Evolutionary conservation across 257 asterid species (phyloP), one percentile per base, ranked within the genome.

Genomic region (Capsicum rhomboideum): DNA sequence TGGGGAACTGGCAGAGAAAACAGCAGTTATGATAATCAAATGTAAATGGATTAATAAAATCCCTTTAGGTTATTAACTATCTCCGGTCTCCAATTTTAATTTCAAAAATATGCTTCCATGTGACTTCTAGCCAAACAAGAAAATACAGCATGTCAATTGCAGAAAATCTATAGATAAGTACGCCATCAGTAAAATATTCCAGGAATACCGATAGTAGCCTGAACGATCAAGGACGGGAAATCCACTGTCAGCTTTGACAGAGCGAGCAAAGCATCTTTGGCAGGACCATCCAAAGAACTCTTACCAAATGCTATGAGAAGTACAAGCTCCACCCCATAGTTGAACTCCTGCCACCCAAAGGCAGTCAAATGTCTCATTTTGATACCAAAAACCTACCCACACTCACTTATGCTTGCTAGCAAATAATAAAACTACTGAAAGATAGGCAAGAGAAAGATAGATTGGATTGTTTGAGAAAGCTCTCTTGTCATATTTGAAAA

Each of bases 151-250:
- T 14, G 59, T 23, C 80, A 75, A 23, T 14, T 74, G 40, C 23
- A 14, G 40, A 23, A 74, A 74, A 4, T 74, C 80, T 46, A 46
- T 11, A 21, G 58, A 74, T 74, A 74, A 74, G 42, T 6, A 74
- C 10, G 34, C 26, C 59, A 75, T 75, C 44, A 2, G 59, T 49
- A 49, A 77, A 71, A 40, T 21, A 58, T 56, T 72, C 13, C 74
- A 46, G 52, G 58, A 72, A 74, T 68, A 93, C 97, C 97, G 86
- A 84, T 86, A n/a, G 97, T 93, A 85, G 94, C 92, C 90, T 94
- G 97, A 89, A 90, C 94, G 54, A 92, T 91, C 89, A 94, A 87
- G 63, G 97, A 94, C 52, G 97, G 97, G 59, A 90, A 91, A 78
- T 88, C 93, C 85, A 83, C 74, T 12, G 92, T 75, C 87, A 93